Conservation (phyloP, 345 rosid species). For the Acer campestre region DNA sequence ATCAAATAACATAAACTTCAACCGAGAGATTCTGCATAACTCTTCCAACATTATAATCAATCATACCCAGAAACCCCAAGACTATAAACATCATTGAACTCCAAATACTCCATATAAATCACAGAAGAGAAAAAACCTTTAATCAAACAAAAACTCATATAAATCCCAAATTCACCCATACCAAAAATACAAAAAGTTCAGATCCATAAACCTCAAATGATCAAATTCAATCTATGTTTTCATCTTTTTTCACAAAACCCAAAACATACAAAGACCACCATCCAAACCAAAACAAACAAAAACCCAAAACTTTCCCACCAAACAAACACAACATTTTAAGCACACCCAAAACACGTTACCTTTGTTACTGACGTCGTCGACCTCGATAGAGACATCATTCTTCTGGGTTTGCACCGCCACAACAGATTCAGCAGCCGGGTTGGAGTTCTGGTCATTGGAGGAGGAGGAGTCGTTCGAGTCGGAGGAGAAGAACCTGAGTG, state of each 20-base stretch:
- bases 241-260: background rate
- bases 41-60: background rate
- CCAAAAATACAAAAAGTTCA: background rate
- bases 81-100: background rate
- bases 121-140: background rate
- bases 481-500: constrained; percentile 46
- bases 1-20: background rate
- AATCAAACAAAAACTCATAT: background rate
- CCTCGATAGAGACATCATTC: constrained; percentile 29
- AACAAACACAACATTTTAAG: background rate
- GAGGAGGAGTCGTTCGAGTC: constrained; percentile 40
- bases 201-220: background rate
- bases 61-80: background rate
- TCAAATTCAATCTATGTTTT: background rate
- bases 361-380: constrained; percentile 39
- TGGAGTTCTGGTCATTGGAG: constrained; percentile 19
- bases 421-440: constrained; percentile 25
- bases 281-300: too few species aligned
- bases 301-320: too few species aligned
- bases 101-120: background rate
- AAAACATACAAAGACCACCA: too few species aligned
- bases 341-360: constrained; percentile 17
- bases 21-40: background rate
- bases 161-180: background rate
- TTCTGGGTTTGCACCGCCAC: constrained; percentile 21